Percentiles rank a stretch among this genome's conserved stretches.
Evolutionary conservation across 345 rosid genomes (phyloP).

Genomic region (Dimocarpus longan): DNA sequence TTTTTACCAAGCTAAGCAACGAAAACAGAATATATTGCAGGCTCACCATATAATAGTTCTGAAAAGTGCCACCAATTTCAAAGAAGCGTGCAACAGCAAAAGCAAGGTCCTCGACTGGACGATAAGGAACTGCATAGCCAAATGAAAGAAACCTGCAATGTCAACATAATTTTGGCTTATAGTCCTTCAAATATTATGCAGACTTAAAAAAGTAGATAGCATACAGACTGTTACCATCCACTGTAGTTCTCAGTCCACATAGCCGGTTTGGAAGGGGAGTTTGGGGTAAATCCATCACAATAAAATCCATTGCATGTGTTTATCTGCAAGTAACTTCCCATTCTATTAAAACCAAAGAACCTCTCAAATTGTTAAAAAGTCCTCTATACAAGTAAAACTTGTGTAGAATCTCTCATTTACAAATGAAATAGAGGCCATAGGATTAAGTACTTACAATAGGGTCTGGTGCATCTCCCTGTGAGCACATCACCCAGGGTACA

Average conservation of each 20-base stretch:
- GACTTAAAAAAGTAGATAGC: not conserved
- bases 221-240: slow-evolving; percentile 50
- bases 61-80: slow-evolving; percentile 63
- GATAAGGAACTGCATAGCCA: slow-evolving; percentile 64
- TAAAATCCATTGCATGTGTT: slow-evolving; percentile 76
- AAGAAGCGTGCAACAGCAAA: slow-evolving; percentile 68
- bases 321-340: slow-evolving; percentile 40
- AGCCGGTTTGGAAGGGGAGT: slow-evolving; percentile 61
- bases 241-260: slow-evolving; percentile 73
- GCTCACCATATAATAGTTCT: slow-evolving; percentile 69
- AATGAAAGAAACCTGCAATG: slow-evolving; percentile 55
- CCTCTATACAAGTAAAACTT: not conserved
- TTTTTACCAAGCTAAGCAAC: not conserved
- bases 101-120: slow-evolving; percentile 74
- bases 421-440: not conserved
- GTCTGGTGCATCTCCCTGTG: slow-evolving; percentile 62
- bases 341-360: slow-evolving; percentile 1
- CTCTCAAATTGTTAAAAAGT: not conserved
- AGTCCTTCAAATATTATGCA: not conserved
- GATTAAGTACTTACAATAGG: slow-evolving; percentile 43
- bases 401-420: not conserved
- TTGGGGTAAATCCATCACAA: slow-evolving; percentile 56
- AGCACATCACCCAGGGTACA: slow-evolving; percentile 79
- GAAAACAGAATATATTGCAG: not conserved
- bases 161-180: not conserved